Evolutionary conservation across 2,329 filamentous ascomycete genomes (phyloP).

Genomic region (Coniochaeta sp.): DNA sequence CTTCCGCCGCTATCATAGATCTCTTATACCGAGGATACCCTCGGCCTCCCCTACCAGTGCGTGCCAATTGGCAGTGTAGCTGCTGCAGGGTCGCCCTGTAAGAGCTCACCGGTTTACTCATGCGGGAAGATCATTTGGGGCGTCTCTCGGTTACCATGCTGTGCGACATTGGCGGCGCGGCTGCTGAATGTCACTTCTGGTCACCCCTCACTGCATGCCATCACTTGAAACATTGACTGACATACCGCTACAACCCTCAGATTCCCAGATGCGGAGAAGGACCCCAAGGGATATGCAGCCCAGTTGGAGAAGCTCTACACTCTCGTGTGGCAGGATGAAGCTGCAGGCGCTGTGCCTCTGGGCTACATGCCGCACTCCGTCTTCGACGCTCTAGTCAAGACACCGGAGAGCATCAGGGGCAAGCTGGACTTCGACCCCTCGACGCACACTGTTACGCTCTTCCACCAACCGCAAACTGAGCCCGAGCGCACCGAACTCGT

Average conservation of each 20-base stretch:
- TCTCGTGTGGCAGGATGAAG: slow-evolving; percentile 50
- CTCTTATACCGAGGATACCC: not conserved
- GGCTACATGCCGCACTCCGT: slow-evolving; percentile 52
- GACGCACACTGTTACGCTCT: slow-evolving; percentile 56
- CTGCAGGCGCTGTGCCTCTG: slow-evolving; percentile 56
- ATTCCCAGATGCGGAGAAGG: slow-evolving; percentile 67
- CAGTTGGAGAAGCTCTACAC: slow-evolving; percentile 60
- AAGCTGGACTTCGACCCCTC: slow-evolving; percentile 54
- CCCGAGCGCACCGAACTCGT: slow-evolving; percentile 53
- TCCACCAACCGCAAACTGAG: slow-evolving; percentile 47
- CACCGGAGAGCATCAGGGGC: slow-evolving; percentile 44
- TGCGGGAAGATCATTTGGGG: slow-evolving; percentile 2
- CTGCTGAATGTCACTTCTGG: not conserved
- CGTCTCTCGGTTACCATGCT: not conserved
- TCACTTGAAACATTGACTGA: not conserved
- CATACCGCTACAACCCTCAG: slow-evolving; percentile 30
- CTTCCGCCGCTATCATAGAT: not conserved
- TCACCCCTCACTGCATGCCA: too few species aligned
- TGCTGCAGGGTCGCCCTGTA: not conserved
- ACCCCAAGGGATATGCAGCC: slow-evolving; percentile 47
- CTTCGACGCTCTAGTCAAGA: slow-evolving; percentile 37
- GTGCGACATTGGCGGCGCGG: not conserved
- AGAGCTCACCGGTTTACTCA: not conserved
- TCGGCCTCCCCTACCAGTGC: not conserved
- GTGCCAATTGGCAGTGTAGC: not conserved